A percentile compares a stretch with the other conserved stretches of the same genome.
These are phyloP conservation scores for Coffea humblotiana DNA, from an alignment of 305 asterid genomes.

Conservation along the genomic window DNA sequence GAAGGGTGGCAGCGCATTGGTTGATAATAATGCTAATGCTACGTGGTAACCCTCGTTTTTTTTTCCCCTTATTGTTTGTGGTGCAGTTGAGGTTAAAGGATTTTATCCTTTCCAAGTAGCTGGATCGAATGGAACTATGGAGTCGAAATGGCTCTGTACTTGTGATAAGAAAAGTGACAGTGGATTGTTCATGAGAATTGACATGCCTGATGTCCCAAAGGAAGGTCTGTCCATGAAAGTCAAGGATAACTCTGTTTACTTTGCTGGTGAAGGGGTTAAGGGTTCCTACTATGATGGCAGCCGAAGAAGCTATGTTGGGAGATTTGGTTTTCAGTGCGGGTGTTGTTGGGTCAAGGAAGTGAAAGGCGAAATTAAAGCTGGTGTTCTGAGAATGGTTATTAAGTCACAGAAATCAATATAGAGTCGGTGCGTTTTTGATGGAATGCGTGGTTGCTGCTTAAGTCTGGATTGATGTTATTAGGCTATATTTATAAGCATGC, in stretches of 20 bases:
- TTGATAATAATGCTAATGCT: neutral
- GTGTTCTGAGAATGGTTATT: neutral
- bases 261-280: neutral
- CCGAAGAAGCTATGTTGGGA: neutral
- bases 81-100: neutral
- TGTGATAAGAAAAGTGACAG: neutral
- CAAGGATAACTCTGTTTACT: neutral
- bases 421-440: no score
- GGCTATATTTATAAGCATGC: neutral
- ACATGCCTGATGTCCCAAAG: neutral
- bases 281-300: neutral
- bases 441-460: neutral
- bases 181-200: neutral
- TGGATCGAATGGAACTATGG: neutral
- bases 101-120: neutral
- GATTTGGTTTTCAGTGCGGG: neutral
- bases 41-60: neutral
- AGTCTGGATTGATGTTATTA: neutral
- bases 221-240: neutral
- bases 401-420: neutral
- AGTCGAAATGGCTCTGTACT: neutral
- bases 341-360: neutral
- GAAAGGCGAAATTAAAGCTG: neutral
- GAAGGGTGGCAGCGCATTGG: neutral
- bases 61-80: neutral